Evolutionary conservation across 129 eudicot genomes (phyloP), one percentile per base, ranked within the genome.

Genomic region (Tagetes patula): DNA sequence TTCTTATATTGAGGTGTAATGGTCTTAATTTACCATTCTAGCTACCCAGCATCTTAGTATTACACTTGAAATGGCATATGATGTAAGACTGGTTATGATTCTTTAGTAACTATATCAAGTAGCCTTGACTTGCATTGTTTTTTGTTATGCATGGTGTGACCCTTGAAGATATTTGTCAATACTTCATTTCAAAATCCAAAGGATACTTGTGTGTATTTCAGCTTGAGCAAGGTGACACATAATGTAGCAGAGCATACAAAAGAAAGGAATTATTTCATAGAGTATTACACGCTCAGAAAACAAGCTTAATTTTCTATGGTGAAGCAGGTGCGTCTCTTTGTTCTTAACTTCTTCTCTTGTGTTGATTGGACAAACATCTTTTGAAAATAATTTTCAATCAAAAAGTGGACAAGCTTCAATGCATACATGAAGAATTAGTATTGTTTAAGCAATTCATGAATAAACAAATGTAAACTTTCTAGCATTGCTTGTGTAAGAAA

Each of bases 111-210:
- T 63, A 14, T 63, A 64, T 14, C 34, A 14, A 64, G 33, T 14
- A 64, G 49, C 49, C 69, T 13, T 64, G 36, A 40, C 49, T 40
- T 27, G 14, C 69, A 64, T 39, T 34, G 67, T 61, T 39, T 39
- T 6, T 39, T n/a, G 50, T 37, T 48, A 47, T 74, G 63, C 32
- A 64, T 74, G 68, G 78, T 65, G 54, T 12, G 65, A 75, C 65
- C 79, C 67, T 32, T 75, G 14, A 1, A 52, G 2, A 64, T 68
- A 33, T 27, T 63, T 74, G 33, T 27, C 32, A 38, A 48, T 5
- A 64, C 50, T 64, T 12, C 33, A 64, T 64, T 38, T 38, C 1
- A 31, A 39, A 64, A 38, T 49, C 6, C 3, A 39, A 65, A 27
- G 39, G 8, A 62, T 3, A 66, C 2, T 20, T 20, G 27, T 20